Percentiles rank a stretch among this genome's conserved stretches.
phyloP scores from a whole-genome alignment of 768 basidiomycete species.

The Rhodosporidiobolus sp. region DNA sequence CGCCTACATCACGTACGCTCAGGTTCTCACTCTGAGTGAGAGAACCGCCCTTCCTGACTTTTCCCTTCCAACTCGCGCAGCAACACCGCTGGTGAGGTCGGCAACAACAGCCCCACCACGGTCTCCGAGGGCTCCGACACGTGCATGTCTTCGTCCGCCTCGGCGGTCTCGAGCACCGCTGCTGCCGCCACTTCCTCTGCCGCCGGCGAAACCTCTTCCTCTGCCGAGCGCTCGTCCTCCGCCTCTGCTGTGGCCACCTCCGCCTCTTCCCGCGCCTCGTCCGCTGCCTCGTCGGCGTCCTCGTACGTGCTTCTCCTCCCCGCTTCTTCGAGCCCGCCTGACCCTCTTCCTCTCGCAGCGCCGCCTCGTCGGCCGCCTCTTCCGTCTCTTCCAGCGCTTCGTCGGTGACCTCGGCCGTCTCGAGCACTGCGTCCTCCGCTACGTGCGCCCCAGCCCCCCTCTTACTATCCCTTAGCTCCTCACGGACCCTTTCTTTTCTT shows the following conservation, averaged over 20 bases:
- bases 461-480: background rate
- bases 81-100: background rate
- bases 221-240: too few relatives aligned
- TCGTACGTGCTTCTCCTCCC: background rate
- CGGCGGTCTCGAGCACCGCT: too few relatives aligned
- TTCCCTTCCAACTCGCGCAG: too few relatives aligned
- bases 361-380: background rate
- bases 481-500: too few relatives aligned
- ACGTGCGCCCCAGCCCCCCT: background rate
- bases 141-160: background rate
- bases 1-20: constrained; percentile 7
- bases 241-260: background rate
- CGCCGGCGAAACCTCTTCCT: too few relatives aligned
- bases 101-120: constrained; percentile 18
- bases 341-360: background rate
- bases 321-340: background rate
- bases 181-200: background rate
- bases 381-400: background rate
- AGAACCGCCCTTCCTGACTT: too few relatives aligned
- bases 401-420: background rate
- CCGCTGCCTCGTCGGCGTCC: background rate
- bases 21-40: too few relatives aligned
- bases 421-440: background rate
- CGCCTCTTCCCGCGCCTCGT: background rate
- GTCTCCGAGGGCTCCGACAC: constrained; percentile 7